A percentile compares a stretch with the other conserved stretches of the same genome.
phyloP scores from a whole-genome alignment of 352 stramenopile species.

The Phytopythium mirpurense region DNA sequence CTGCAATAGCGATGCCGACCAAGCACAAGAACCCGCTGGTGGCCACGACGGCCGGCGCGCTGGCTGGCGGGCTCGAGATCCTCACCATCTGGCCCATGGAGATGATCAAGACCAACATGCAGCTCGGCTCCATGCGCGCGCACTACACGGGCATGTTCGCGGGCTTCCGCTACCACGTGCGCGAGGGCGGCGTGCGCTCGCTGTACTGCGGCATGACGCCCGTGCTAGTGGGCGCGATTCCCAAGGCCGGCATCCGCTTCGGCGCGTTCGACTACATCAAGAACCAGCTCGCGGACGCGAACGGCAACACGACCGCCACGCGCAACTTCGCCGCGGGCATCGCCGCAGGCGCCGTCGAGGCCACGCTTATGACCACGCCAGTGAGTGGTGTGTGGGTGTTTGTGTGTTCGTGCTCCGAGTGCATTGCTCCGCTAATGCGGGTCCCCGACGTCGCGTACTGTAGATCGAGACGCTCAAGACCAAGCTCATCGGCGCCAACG shows the following conservation, averaged over 20 bases:
- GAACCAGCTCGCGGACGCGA: slow-evolving; percentile 69
- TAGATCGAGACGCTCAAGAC: slow-evolving; percentile 96
- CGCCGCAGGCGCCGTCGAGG: slow-evolving; percentile 88
- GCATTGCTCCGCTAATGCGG: too few species aligned
- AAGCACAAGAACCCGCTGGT: slow-evolving; percentile 81
- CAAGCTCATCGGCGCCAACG: slow-evolving; percentile 96
- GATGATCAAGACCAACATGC: slow-evolving; percentile 95
- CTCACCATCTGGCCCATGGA: slow-evolving; percentile 91
- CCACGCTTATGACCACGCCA: slow-evolving; percentile 92
- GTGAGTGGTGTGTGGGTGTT: slow-evolving; percentile 17
- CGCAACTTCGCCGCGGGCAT: slow-evolving; percentile 93
- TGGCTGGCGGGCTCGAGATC: slow-evolving; percentile 88
- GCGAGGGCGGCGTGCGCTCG: slow-evolving; percentile 54
- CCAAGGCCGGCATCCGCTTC: slow-evolving; percentile 96
- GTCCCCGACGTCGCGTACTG: background rate
- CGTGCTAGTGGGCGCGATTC: slow-evolving; percentile 93
- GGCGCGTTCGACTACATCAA: slow-evolving; percentile 92
- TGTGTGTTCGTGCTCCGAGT: background rate
- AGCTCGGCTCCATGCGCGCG: slow-evolving; percentile 77
- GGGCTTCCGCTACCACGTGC: slow-evolving; percentile 71
- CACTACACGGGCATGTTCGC: slow-evolving; percentile 73
- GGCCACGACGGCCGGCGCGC: slow-evolving; percentile 73
- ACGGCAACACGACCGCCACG: slow-evolving; percentile 87
- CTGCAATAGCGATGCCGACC: slow-evolving; percentile 18
- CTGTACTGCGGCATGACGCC: slow-evolving; percentile 94